Conservation (phyloP, 495 filamentous ascomycete genomes). For the Peziza echinospora region DNA sequence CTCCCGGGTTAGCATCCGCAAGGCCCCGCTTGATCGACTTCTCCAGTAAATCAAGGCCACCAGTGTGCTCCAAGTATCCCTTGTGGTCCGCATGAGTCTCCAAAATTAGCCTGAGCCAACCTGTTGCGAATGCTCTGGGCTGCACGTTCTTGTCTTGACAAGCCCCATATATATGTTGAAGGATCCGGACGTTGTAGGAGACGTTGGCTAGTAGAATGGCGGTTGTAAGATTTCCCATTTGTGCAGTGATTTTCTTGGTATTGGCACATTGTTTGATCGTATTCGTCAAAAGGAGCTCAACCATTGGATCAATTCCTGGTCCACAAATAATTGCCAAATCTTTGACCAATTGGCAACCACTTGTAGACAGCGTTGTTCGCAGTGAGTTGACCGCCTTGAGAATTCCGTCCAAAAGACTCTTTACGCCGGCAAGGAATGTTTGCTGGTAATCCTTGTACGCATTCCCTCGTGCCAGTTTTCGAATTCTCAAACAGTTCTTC, state of each 20-base stretch:
- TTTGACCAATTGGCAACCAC: conserved; percentile 64
- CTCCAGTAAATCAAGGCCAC: conserved; percentile 58
- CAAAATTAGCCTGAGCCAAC: conserved; percentile 67
- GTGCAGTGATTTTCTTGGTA: conserved; percentile 74
- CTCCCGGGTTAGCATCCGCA: conserved; percentile 64
- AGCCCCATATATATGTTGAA: conserved; percentile 63
- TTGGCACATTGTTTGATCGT: conserved; percentile 68
- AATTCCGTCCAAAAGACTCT: conserved; percentile 63
- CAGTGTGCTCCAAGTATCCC: conserved; percentile 57
- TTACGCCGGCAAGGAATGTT: conserved; percentile 44
- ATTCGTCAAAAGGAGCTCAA: conserved; percentile 73
- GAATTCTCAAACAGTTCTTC: conserved; percentile 49
- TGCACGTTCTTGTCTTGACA: conserved; percentile 82
- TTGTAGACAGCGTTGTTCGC: conserved; percentile 69
- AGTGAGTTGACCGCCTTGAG: conserved; percentile 71
- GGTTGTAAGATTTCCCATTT: conserved; percentile 55
- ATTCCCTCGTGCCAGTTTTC: conserved; percentile 64
- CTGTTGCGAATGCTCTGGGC: conserved; percentile 51
- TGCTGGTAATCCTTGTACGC: conserved; percentile 53
- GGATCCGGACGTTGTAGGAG: conserved; percentile 52
- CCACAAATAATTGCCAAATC: conserved; percentile 60
- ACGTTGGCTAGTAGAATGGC: conserved; percentile 54
- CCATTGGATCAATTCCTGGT: conserved; percentile 62
- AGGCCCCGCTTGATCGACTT: conserved; percentile 76
- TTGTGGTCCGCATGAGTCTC: conserved; percentile 60